Evolutionary conservation across 495 filamentous ascomycete species (phyloP).

Genomic region (Tuber brumale): DNA sequence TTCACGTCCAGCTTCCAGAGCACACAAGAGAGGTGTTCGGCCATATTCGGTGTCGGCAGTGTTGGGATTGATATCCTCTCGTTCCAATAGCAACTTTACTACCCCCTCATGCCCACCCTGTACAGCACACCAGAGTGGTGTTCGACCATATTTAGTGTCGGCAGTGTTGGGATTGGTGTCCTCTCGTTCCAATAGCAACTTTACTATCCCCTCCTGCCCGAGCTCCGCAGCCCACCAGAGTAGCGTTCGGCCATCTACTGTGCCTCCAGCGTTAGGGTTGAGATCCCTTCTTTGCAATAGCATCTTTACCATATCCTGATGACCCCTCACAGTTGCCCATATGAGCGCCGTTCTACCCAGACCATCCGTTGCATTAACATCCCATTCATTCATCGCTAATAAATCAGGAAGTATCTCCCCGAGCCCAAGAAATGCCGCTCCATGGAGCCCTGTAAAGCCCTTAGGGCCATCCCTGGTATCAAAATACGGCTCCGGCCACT

Average conservation of each 20-base stretch:
- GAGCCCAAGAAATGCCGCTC: not conserved
- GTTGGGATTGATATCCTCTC: not conserved
- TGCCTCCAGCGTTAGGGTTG: not conserved
- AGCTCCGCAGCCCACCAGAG: not conserved
- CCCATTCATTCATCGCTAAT: not conserved
- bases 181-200: too few species aligned
- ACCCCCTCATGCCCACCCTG: not conserved
- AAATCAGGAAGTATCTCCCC: rapidly evolving
- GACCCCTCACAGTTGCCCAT: not conserved
- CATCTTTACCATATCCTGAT: not conserved
- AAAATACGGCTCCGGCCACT: not conserved
- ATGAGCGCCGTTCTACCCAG: not conserved
- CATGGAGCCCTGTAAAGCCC: not conserved
- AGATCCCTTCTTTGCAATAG: not conserved
- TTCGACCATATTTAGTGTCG: too few species aligned
- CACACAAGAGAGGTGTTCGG: not conserved
- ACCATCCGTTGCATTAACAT: not conserved
- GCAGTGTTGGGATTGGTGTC: too few species aligned
- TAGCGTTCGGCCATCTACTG: not conserved
- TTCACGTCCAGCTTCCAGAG: not conserved
- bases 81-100: not conserved
- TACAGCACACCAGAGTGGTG: too few species aligned
- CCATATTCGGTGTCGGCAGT: not conserved
- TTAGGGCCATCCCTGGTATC: not conserved
- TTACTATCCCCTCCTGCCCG: not conserved